A percentile compares a stretch with the other conserved stretches of the same genome.
Evolutionary conservation across 768 basidiomycete genomes (phyloP).

Genomic region (Amanita rubescens): DNA sequence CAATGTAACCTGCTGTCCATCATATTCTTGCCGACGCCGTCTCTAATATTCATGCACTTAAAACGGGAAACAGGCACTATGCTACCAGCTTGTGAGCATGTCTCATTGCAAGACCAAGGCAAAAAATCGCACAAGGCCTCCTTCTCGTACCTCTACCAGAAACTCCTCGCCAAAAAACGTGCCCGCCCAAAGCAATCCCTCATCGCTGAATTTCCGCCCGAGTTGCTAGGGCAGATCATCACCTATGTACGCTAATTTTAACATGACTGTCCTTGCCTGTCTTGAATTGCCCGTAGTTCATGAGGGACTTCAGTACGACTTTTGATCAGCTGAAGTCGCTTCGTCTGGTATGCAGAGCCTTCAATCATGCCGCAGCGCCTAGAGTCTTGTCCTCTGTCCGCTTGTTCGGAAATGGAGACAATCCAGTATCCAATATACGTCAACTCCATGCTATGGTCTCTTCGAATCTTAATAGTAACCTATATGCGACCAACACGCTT

Average conservation of each 20-base stretch:
- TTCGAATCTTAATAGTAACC: neutral
- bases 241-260: neutral
- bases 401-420: neutral
- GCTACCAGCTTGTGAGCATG: too few species aligned
- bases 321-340: conserved; percentile 2
- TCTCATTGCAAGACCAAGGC: too few species aligned
- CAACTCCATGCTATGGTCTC: neutral
- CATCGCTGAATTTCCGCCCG: neutral
- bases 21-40: too few species aligned
- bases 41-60: too few species aligned
- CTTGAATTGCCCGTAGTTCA: neutral
- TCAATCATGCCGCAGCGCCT: neutral
- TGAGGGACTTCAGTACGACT: neutral
- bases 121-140: too few species aligned
- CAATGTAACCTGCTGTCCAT: too few species aligned
- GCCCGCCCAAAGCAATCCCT: too few species aligned
- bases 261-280: neutral
- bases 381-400: neutral
- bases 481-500: neutral
- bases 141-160: too few species aligned
- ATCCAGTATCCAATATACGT: neutral
- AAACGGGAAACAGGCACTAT: too few species aligned
- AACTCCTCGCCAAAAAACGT: too few species aligned
- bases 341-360: conserved; percentile 1
- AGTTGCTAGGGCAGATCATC: neutral